Evolutionary conservation across 257 asterid genomes (phyloP).

Genomic region (Gentiana macrophylla): DNA sequence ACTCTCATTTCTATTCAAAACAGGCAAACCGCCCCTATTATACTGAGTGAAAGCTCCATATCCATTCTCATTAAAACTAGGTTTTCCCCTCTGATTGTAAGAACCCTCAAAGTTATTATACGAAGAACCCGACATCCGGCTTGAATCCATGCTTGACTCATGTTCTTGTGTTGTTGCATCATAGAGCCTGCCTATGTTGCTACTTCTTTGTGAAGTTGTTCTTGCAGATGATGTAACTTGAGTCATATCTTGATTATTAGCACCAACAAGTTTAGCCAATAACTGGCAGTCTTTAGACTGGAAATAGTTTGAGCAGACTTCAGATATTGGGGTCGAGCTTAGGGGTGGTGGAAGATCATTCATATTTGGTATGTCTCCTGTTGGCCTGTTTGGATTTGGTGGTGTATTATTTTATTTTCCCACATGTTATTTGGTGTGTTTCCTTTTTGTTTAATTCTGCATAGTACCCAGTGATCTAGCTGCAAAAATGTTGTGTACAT

Average conservation of each 20-base stretch:
- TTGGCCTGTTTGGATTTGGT: slow-evolving; percentile 14
- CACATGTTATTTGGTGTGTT: slow-evolving; percentile 60
- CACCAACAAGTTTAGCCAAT: slow-evolving; percentile 22
- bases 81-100: slow-evolving; percentile 6
- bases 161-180: too few species aligned
- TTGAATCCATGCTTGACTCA: too few species aligned
- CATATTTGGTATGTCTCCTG: slow-evolving; percentile 7
- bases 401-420: slow-evolving; percentile 10
- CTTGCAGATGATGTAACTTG: slow-evolving; percentile 12
- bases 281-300: slow-evolving; percentile 33
- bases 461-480: slow-evolving; percentile 71
- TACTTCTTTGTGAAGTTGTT: slow-evolving; percentile 13
- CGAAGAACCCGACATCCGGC: too few species aligned
- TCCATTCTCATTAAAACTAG: slow-evolving; percentile 4
- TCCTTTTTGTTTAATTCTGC: slow-evolving; percentile 51
- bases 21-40: neutral
- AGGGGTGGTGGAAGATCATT: slow-evolving; percentile 18
- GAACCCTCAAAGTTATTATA: neutral
- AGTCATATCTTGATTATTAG: slow-evolving; percentile 17
- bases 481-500: slow-evolving; percentile 6
- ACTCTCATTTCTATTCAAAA: neutral
- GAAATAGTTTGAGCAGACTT: slow-evolving; percentile 26
- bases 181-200: neutral
- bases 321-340: slow-evolving; percentile 6
- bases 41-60: slow-evolving; percentile 2